Percentiles rank a stretch among this genome's conserved stretches.
phyloP scores from a whole-genome alignment of 1,284 basidiomycete species.

The Malassezia yamatoensis region DNA sequence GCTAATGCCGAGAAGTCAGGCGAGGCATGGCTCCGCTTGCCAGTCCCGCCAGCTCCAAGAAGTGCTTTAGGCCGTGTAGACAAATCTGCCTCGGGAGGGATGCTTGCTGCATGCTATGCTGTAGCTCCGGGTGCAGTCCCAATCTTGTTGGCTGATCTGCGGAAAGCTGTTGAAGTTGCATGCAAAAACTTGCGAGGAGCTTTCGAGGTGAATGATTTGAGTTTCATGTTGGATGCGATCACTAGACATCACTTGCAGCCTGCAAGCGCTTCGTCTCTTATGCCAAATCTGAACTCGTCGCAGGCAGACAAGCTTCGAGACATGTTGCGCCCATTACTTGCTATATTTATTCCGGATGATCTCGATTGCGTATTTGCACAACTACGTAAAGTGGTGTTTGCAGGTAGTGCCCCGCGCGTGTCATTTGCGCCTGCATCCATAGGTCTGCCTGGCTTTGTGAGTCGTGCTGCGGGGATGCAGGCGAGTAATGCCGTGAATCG shows the following conservation, averaged over 20 bases:
- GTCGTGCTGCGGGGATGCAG: neutral
- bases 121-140: conserved; percentile 20
- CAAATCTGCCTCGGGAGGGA: conserved; percentile 16
- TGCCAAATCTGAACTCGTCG: conserved; percentile 11
- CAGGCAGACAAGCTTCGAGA: conserved; percentile 26
- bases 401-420: neutral
- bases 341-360: conserved; percentile 24
- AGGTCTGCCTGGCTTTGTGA: conserved; percentile 4
- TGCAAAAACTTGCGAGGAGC: conserved; percentile 16
- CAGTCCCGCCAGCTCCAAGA: conserved; percentile 23
- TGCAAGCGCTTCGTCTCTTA: neutral
- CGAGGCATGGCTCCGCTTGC: conserved; percentile 2
- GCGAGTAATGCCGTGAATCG: neutral
- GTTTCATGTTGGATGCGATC: neutral
- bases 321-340: conserved; percentile 31
- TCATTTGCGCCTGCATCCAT: neutral
- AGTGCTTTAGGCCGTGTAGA: conserved; percentile 20
- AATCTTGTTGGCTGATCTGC: conserved; percentile 32
- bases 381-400: conserved; percentile 10
- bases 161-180: conserved; percentile 37
- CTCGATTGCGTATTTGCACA: conserved; percentile 19
- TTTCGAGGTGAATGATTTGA: conserved; percentile 4
- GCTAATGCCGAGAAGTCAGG: conserved; percentile 48
- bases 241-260: neutral
- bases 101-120: conserved; percentile 25